Evolutionary conservation across 805 yeast genomes (phyloP), one percentile per base, ranked within the genome.

Genomic region (Candida dendrica): DNA sequence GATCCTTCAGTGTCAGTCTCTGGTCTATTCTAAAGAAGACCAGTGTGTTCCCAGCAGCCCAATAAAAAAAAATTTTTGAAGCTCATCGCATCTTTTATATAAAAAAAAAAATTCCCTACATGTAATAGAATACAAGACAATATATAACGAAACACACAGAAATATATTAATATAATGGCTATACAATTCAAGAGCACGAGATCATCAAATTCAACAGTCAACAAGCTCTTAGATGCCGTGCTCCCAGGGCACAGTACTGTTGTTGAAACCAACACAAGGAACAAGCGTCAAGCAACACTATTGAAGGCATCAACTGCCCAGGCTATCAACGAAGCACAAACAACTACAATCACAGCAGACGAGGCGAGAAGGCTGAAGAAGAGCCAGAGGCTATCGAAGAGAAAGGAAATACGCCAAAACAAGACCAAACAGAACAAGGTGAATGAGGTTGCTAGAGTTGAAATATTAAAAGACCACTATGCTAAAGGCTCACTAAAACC

Each of bases 141-240:
- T 32, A 16, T 7, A 32, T 7, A 17, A 31, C 18, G 5, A 8
- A 20, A 4, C n/a, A 26, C 13, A 10, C n/a, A 6, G 4, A 17
- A n/a, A n/a, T n/a, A n/a, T n/a, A n/a, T n/a, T n/a, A n/a, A n/a
- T n/a, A 10, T 6, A 16, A 37, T 37, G 39, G 34, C 26, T 13
- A 48, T 48, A 38, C 42, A 44, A 26, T 49, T 49, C 27, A 41
- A 31, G 8, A 38, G 36, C 18, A 30, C 34, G 3, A 35, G 33
- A 4, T 34, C 42, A 2, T 38, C 74, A 0, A 59, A 60, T 16
- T 43, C 51, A 9, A 68, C 72, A 0, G 71, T 74, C n/a, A 69
- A 68, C 47, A 63, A 60, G 42, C 59, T 75, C 9, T 49, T 70
- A 24, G 53, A 60, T 26, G 47, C 47, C 9, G 50, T 69, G 6